These are phyloP conservation scores for Hypomyces rosellus DNA, from an alignment of 2,329 filamentous ascomycete genomes.

Conservation along the genomic window DNA sequence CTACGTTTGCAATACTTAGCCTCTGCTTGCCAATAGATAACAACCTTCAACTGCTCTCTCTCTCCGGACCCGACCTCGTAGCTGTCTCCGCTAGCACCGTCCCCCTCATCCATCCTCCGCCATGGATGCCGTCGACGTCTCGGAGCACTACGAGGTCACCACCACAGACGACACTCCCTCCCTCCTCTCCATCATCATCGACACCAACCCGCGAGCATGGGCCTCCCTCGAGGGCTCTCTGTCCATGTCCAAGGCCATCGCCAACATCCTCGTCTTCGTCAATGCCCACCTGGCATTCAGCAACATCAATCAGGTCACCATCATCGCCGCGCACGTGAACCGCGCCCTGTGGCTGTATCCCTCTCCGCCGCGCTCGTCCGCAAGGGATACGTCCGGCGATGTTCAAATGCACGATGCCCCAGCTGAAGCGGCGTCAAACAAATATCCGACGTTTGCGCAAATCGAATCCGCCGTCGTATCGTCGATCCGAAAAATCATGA, in stretches of 20 bases:
- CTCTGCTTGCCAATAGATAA: neutral
- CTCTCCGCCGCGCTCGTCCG: slow-evolving; percentile 23
- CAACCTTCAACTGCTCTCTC: neutral
- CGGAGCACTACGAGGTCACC: slow-evolving; percentile 53
- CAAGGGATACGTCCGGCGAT: slow-evolving; percentile 40
- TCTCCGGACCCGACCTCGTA: slow-evolving; percentile 24
- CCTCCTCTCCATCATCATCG: slow-evolving; percentile 82
- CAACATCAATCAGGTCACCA: slow-evolving; percentile 85
- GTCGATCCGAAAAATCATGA: slow-evolving; percentile 68
- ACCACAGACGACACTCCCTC: slow-evolving; percentile 61
- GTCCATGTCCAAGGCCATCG: slow-evolving; percentile 75
- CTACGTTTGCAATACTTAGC: too few relatives aligned
- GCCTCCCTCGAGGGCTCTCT: slow-evolving; percentile 67
- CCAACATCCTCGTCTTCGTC: slow-evolving; percentile 88
- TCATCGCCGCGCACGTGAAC: slow-evolving; percentile 84
- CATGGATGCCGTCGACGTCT: slow-evolving; percentile 52
- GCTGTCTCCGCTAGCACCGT: slow-evolving; percentile 20
- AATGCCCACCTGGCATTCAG: slow-evolving; percentile 94
- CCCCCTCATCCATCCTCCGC: slow-evolving; percentile 17
- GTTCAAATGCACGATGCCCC: slow-evolving; percentile 50
- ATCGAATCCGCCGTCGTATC: slow-evolving; percentile 75
- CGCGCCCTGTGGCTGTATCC: slow-evolving; percentile 89
- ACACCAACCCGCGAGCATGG: slow-evolving; percentile 96
- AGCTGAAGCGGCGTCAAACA: slow-evolving; percentile 52
- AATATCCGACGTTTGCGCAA: slow-evolving; percentile 85